These are phyloP conservation scores for Calonectria pseudoreteaudii DNA, from an alignment of 2,329 filamentous ascomycete species.

Conservation along the genomic window DNA sequence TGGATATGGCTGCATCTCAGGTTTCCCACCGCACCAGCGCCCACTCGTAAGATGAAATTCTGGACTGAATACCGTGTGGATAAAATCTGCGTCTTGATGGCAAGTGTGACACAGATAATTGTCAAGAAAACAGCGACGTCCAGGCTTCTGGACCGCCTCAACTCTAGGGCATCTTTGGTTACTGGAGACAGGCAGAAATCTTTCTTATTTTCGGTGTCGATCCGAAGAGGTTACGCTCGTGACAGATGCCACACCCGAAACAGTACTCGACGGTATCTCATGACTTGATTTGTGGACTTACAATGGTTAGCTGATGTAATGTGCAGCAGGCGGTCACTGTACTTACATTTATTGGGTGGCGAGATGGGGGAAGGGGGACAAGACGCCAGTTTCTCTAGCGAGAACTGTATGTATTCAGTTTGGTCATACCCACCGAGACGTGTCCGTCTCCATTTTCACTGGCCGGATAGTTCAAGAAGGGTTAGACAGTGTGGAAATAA, in stretches of 20 bases:
- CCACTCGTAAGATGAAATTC: background rate
- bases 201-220: background rate
- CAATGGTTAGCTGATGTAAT: background rate
- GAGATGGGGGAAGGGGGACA: background rate
- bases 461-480: background rate
- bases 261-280: background rate
- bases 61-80: background rate
- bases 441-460: background rate
- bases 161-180: background rate
- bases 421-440: background rate
- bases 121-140: background rate
- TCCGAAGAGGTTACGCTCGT: no score
- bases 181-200: background rate
- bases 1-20: background rate
- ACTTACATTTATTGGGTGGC: background rate
- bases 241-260: background rate
- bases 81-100: background rate
- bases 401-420: background rate
- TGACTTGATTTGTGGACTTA: background rate
- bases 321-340: background rate
- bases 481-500: background rate
- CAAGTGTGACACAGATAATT: background rate
- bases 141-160: background rate
- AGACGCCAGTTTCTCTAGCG: background rate
- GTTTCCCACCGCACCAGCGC: background rate